Evolutionary conservation across 208 protist genomes (phyloP), one percentile per base, ranked within the genome.

Genomic region (Leishmania tropica): DNA sequence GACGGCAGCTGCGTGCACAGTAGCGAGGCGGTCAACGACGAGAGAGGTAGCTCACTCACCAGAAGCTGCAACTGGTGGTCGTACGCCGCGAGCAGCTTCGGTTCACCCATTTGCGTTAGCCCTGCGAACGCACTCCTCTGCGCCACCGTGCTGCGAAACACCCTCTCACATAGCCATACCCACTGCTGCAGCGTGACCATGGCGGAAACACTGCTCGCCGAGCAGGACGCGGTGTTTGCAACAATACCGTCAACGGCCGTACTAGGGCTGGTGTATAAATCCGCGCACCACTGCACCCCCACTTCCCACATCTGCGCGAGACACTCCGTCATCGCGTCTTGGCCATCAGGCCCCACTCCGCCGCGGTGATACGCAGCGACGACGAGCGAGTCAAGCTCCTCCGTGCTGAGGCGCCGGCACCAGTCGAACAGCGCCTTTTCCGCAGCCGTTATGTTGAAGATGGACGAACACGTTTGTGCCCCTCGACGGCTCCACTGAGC

Each of bases 251-350:
- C 51, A 15, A 7, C 35, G n/a, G 21, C 8, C 35, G n/a, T 45
- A 40, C 21, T n/a, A 31, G 75, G 54, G 15, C 6, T 65, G 35
- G 37, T 48, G 79, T 58, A 86, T 2, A 86, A 70, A 67, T 82
- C 71, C 47, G 47, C 17, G 48, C 78, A 82, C 83, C 83, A 86
- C 45, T 73, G 83, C 72, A 83, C 75, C 31, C 78, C 83, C 3
- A 83, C 71, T 21, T 67, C 64, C 78, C 78, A 86, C 83, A 86
- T 83, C 17, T 82, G 78, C 42, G 67, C 73, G 42, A 83, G 47
- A 21, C 37, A 80, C n/a, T 13, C 56, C 37, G 60, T 80, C n/a
- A 80, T 8, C 11, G 47, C 31, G 28, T 62, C 31, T 48, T n/a
- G 28, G 2, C 53, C 42, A 21, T 31, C 83, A 62, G 24, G 47